Evolutionary conservation across 2,329 filamentous ascomycete species (phyloP).

Genomic region (Diaporthe ampelina): DNA sequence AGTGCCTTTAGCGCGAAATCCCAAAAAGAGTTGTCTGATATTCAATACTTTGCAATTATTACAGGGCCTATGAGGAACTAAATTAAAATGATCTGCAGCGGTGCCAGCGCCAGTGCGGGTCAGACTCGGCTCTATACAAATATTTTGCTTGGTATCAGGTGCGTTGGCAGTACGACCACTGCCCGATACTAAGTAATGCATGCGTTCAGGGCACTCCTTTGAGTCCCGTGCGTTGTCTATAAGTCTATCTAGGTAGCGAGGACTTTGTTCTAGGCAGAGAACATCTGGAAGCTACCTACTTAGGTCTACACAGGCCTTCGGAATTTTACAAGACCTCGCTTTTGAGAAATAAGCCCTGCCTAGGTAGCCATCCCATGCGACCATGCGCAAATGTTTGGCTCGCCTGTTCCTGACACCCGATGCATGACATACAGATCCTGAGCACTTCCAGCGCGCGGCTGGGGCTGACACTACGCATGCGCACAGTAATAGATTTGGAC

Average conservation of each 20-base stretch:
- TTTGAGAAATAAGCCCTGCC: not conserved
- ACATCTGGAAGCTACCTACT: too few species aligned
- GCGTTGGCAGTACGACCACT: not conserved
- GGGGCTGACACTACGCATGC: too few species aligned
- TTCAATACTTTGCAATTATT: not conserved
- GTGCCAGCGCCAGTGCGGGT: too few species aligned
- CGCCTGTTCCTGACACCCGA: too few species aligned
- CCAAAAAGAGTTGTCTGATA: not conserved
- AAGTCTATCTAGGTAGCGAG: too few species aligned
- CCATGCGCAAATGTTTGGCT: not conserved
- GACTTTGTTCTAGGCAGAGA: too few species aligned
- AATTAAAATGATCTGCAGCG: not conserved
- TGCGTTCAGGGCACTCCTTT: not conserved
- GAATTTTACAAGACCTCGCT: not conserved
- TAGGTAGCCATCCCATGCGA: not conserved
- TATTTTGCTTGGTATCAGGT: not conserved
- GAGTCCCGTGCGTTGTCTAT: not conserved
- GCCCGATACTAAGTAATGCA: not conserved
- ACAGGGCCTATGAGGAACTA: too few species aligned
- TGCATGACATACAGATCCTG: not conserved
- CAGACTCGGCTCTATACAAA: not conserved
- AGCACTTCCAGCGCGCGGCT: not conserved
- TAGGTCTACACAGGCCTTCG: not conserved
- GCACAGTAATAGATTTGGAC: too few species aligned
- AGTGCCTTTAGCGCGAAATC: not conserved